Conservation (phyloP, 106 monocot species). For the Apostasia shenzhenica region DNA sequence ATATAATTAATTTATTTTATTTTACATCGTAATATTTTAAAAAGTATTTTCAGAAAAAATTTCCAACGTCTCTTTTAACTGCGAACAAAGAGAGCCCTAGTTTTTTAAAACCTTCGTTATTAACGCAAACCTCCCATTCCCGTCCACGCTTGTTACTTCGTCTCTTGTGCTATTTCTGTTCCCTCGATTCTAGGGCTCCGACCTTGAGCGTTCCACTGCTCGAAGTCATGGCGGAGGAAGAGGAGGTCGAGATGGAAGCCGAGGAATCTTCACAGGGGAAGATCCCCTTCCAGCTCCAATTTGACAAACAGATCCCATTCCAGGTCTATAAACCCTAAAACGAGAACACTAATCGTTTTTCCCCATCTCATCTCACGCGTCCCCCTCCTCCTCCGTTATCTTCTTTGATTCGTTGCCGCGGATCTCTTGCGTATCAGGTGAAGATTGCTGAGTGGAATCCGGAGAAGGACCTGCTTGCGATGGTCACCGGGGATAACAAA, state of each 20-base stretch:
- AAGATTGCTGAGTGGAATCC: constrained; percentile 98
- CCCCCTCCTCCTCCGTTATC: background rate
- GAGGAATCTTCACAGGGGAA: constrained; percentile 16
- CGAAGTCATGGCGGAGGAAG: constrained; percentile 19
- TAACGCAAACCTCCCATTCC: too few relatives aligned
- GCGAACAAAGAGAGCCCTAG: too few relatives aligned
- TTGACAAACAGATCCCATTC: constrained; percentile 82
- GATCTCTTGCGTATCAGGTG: constrained; percentile 26
- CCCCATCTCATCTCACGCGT: background rate
- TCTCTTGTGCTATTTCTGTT: too few relatives aligned
- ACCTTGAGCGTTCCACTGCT: too few relatives aligned
- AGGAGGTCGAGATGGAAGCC: constrained; percentile 28
- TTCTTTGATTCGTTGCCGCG: background rate
- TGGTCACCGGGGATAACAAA: constrained; percentile 85
- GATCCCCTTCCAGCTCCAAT: constrained; percentile 84
- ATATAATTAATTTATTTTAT: too few relatives aligned
- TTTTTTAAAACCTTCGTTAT: too few relatives aligned
- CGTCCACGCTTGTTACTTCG: too few relatives aligned
- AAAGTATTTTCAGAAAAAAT: too few relatives aligned
- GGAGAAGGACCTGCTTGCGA: constrained; percentile 93
- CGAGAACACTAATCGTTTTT: background rate
- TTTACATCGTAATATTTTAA: too few relatives aligned
- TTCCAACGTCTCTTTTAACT: too few relatives aligned
- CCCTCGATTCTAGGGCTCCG: too few relatives aligned
- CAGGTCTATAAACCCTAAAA: constrained; percentile 30